phyloP scores from a whole-genome alignment of 2,329 filamentous ascomycete species.

The Hypoxylon sp. region DNA sequence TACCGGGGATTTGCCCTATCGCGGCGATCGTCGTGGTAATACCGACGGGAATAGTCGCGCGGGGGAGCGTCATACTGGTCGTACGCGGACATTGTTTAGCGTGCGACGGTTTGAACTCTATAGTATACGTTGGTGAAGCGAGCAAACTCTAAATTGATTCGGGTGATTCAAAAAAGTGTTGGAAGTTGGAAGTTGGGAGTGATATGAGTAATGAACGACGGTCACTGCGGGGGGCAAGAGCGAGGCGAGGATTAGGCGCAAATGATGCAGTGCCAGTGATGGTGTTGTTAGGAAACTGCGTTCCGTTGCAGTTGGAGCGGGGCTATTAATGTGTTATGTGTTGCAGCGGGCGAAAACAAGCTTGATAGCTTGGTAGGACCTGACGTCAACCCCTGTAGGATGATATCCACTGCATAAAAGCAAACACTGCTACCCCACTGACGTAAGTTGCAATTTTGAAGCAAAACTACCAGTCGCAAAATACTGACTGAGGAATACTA shows the following conservation, averaged over 20 bases:
- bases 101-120: constrained; percentile 6
- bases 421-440: constrained; percentile 12
- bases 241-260: constrained; percentile 32
- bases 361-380: constrained; percentile 31
- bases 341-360: constrained; percentile 35
- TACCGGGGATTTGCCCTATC: constrained; percentile 68
- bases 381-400: constrained; percentile 40
- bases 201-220: constrained; percentile 7
- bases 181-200: constrained; percentile 16
- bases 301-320: constrained; percentile 29
- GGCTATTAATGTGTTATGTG: constrained; percentile 28
- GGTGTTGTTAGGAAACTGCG: constrained; percentile 16
- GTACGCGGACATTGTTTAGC: constrained; percentile 63
- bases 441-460: constrained; percentile 19
- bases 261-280: constrained; percentile 35
- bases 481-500: neutral
- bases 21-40: constrained; percentile 69
- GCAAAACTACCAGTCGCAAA: neutral
- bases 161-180: constrained; percentile 3
- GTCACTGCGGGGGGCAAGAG: constrained; percentile 14
- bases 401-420: constrained; percentile 14
- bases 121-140: constrained; percentile 15
- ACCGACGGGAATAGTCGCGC: constrained; percentile 64
- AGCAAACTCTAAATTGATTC: constrained; percentile 40
- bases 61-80: constrained; percentile 66